These are phyloP conservation scores for Metschnikowia matae DNA, from an alignment of 805 yeast genomes.

Conservation along the genomic window DNA sequence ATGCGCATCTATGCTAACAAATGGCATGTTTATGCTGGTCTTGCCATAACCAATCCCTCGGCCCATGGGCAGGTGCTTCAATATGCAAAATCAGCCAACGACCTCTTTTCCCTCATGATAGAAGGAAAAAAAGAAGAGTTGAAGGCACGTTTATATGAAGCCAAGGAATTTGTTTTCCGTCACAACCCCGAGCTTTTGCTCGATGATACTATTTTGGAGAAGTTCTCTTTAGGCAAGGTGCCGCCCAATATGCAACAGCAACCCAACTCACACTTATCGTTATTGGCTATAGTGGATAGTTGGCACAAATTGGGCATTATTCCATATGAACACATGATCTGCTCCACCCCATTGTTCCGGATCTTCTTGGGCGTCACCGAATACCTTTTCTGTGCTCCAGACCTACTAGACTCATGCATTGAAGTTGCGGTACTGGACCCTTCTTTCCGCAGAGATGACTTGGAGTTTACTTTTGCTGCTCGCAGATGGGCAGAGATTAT, in stretches of 20 bases:
- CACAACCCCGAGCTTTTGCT: slow-evolving; percentile 56
- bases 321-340: slow-evolving; percentile 95
- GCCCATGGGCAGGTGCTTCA: slow-evolving; percentile 91
- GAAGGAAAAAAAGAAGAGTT: slow-evolving; percentile 61
- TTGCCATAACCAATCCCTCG: slow-evolving; percentile 92
- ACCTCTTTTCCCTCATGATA: slow-evolving; percentile 78
- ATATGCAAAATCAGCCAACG: slow-evolving; percentile 80
- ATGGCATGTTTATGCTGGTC: slow-evolving; percentile 98
- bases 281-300: slow-evolving; percentile 88
- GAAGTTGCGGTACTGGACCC: slow-evolving; percentile 63
- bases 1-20: slow-evolving; percentile 86
- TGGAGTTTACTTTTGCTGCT: slow-evolving; percentile 90
- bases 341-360: slow-evolving; percentile 89
- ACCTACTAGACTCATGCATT: slow-evolving; percentile 74
- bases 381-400: slow-evolving; percentile 81
- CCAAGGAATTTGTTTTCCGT: slow-evolving; percentile 74
- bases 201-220: slow-evolving; percentile 74
- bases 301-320: slow-evolving; percentile 83
- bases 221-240: slow-evolving; percentile 68
- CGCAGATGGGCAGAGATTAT: slow-evolving; percentile 84
- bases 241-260: slow-evolving; percentile 58
- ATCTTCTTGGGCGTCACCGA: slow-evolving; percentile 93
- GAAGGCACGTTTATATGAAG: slow-evolving; percentile 53
- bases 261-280: slow-evolving; percentile 86
- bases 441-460: slow-evolving; percentile 80